Conservation (phyloP, 768 basidiomycete genomes). For the Trametes cinnabarina region DNA sequence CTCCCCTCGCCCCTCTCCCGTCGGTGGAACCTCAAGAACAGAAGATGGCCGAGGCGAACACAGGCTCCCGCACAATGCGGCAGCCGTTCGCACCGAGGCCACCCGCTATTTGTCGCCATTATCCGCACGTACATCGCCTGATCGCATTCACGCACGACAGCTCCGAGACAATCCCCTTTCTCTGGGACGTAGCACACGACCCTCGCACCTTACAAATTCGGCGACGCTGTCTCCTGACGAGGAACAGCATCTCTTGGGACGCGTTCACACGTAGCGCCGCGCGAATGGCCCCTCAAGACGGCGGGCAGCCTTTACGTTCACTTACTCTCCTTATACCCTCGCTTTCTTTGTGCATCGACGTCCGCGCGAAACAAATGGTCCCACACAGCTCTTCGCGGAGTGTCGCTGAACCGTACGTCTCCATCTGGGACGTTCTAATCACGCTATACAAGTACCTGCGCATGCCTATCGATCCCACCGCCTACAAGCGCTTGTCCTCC, state of each 20-base stretch:
- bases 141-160: too few species aligned
- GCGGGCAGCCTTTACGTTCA: slow-evolving; percentile 25
- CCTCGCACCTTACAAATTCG: not conserved
- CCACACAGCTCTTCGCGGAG: slow-evolving; percentile 4
- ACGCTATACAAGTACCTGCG: slow-evolving; percentile 35
- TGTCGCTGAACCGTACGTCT: slow-evolving; percentile 29
- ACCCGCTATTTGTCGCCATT: too few species aligned
- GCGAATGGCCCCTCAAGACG: slow-evolving; percentile 15
- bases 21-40: too few species aligned
- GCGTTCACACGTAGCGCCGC: not conserved
- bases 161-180: not conserved
- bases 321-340: slow-evolving; percentile 32
- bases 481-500: not conserved
- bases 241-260: not conserved
- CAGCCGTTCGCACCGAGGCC: too few species aligned
- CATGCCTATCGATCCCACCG: not conserved
- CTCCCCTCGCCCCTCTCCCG: too few species aligned
- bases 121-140: too few species aligned
- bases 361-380: slow-evolving; percentile 16
- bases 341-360: slow-evolving; percentile 35
- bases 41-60: too few species aligned
- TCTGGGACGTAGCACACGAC: not conserved
- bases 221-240: not conserved
- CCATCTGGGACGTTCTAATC: slow-evolving; percentile 50
- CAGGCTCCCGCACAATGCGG: too few species aligned